phyloP scores from a whole-genome alignment of 192 early-diverging fungal genomes.

The Obelidium mucronatum region DNA sequence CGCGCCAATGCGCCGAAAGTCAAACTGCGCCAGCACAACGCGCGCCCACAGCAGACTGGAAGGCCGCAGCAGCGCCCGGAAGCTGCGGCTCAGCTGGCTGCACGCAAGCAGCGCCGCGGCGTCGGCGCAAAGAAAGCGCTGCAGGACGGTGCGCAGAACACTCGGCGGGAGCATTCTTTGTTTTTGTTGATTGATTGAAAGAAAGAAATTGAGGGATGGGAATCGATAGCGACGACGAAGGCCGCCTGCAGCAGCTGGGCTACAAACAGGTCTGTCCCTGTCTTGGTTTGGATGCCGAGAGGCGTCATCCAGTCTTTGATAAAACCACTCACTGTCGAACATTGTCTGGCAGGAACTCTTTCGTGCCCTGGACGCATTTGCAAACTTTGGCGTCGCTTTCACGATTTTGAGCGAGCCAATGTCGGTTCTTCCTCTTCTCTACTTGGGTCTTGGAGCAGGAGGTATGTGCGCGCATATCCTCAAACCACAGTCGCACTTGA shows the following conservation, averaged over 20 bases:
- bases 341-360: slow-evolving; percentile 19
- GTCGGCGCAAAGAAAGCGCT: background rate
- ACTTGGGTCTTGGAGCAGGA: slow-evolving; percentile 29
- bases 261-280: slow-evolving; percentile 33
- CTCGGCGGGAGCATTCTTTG: background rate
- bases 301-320: background rate
- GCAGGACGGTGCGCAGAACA: background rate
- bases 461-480: background rate
- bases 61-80: background rate
- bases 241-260: slow-evolving; percentile 25
- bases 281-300: too few species aligned
- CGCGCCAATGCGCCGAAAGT: background rate
- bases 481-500: background rate
- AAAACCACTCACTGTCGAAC: background rate
- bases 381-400: slow-evolving; percentile 41
- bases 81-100: background rate
- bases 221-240: slow-evolving; percentile 22
- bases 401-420: slow-evolving; percentile 36
- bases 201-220: background rate
- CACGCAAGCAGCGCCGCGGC: background rate
- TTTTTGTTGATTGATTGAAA: background rate
- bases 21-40: background rate
- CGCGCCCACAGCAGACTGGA: background rate
- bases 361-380: slow-evolving; percentile 30
- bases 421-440: slow-evolving; percentile 31